Evolutionary conservation across 2,329 filamentous ascomycete species (phyloP), one percentile per base, ranked within the genome.

Genomic region (Paecilomyces formosus): DNA sequence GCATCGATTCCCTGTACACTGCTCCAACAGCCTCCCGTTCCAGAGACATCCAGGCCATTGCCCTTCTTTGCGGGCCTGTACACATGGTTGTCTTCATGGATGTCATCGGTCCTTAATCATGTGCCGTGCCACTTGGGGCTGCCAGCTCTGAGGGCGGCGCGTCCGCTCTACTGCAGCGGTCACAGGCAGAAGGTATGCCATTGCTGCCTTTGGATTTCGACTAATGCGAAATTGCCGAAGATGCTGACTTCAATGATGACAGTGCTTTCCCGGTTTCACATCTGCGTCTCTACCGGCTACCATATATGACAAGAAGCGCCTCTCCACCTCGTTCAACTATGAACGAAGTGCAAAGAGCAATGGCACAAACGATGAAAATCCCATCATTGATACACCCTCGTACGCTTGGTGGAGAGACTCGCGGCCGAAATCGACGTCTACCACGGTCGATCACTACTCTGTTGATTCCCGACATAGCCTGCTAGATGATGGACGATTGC

Each of bases 91-190:
- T 64, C 61, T 74, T 74, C 68, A 75, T 75, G 73, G 73, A 75
- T 75, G 73, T 75, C 73, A 75, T 73, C 69, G 62, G 72, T 67
- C 65, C 67, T 70, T 61, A 73, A 69, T 69, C 67, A 74, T 74
- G 71, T 65, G 61, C 67, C 69, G 62, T 67, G 68, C 66, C 68
- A 68, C 68, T 71, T 66, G 68, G 68, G 71, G 68, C 65, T 69
- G 63, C 63, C 65, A 61, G 71, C 70, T 68, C 63, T 72, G 63
- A 73, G 68, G 68, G 64, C 69, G 63, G 65, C 68, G 63, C 68
- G 68, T 55, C 63, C 66, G 63, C 56, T 66, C 24, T 35, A 3
- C 56, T 63, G 63, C 62, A 64, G 61, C 58, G 60, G 61, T 65
- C 57, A 56, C 55, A 65, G 64, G 61, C 62, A 58, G 35, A 70